Conservation (phyloP, 179 eudicot genomes). For the Silene coronaria region DNA sequence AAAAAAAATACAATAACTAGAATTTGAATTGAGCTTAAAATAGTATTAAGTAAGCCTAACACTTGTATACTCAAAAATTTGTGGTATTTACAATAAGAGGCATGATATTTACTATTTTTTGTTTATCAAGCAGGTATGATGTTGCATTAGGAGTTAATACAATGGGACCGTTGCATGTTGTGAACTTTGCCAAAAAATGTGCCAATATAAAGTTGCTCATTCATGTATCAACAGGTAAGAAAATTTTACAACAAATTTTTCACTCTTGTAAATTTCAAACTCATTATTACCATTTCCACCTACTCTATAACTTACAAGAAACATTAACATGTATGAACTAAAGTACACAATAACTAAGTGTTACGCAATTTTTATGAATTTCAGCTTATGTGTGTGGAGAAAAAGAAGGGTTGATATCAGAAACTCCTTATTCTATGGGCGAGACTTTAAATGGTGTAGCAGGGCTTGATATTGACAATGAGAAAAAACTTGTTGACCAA, state of each 20-base stretch:
- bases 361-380: background rate
- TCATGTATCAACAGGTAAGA: constrained; percentile 68
- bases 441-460: constrained; percentile 46
- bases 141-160: constrained; percentile 29
- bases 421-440: constrained; percentile 37
- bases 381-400: constrained; percentile 65
- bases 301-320: no score
- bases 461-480: constrained; percentile 43
- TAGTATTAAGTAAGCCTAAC: no score
- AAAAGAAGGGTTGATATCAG: constrained; percentile 41
- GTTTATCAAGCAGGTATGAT: constrained; percentile 23
- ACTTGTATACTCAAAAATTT: no score
- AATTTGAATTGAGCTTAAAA: no score
- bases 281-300: no score
- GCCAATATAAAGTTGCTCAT: constrained; percentile 40
- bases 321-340: no score
- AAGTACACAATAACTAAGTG: no score
- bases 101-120: no score
- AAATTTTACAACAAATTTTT: background rate
- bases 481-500: constrained; percentile 40
- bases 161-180: background rate
- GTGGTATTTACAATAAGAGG: no score
- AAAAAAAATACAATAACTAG: no score
- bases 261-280: background rate
- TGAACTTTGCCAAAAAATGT: constrained; percentile 50